phyloP scores from a whole-genome alignment of 2,329 filamentous ascomycete species.

The Xylariaceae sp. region DNA sequence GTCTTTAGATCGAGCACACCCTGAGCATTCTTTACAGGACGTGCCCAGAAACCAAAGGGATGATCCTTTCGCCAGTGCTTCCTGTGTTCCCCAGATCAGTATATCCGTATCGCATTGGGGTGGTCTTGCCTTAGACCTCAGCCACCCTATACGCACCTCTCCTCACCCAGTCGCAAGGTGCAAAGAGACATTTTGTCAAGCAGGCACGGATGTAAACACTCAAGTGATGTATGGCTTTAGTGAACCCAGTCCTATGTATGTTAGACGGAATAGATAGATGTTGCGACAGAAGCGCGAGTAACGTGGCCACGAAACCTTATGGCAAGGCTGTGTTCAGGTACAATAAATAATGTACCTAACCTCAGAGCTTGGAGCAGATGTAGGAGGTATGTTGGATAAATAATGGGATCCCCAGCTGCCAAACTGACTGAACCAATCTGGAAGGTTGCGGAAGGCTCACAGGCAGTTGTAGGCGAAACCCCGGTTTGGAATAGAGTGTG shows the following conservation, averaged over 20 bases:
- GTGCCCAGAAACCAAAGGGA: slow-evolving; percentile 95
- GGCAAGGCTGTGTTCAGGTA: background rate
- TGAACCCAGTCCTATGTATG: background rate
- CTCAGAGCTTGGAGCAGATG: background rate
- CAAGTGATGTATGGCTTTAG: background rate
- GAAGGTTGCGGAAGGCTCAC: no score
- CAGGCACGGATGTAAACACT: background rate
- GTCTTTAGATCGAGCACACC: slow-evolving; percentile 86
- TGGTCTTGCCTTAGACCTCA: no score
- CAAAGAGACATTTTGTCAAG: slow-evolving; percentile 70
- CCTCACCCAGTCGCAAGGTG: slow-evolving; percentile 80
- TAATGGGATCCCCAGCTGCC: no score
- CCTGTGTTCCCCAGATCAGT: slow-evolving; percentile 40
- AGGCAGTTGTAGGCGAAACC: no score
- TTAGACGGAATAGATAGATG: no score
- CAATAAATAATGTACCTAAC: background rate
- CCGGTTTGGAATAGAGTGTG: no score
- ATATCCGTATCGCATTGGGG: no score
- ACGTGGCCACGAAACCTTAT: background rate
- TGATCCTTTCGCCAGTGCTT: slow-evolving; percentile 98
- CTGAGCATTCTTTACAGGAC: slow-evolving; percentile 71
- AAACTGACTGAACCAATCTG: no score
- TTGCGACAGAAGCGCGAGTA: background rate
- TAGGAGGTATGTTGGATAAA: background rate
- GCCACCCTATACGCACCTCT: slow-evolving; percentile 77